Base-by-base conservation (phyloP, 371 early-diverging fungal species). In the Dichotomocladium elegans region DNA sequence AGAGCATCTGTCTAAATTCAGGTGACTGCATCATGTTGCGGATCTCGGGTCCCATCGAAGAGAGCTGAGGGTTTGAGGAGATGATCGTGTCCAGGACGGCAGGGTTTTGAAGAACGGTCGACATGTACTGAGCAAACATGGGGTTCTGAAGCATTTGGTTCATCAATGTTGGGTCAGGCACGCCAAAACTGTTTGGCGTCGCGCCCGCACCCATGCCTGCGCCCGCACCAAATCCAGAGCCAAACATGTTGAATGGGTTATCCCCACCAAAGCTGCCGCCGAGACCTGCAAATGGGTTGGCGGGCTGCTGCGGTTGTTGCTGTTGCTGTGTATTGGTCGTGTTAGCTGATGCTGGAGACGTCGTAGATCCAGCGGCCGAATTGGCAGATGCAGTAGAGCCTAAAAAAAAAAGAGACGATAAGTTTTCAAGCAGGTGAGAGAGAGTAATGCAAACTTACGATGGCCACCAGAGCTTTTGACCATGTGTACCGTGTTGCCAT, bases 1-100 rank as follows among this genome's bases (percentile, higher is more conserved):
- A 60, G 56, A 93, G 78, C 86, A 95, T 89, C 29, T 87, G 82
- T 64, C 90, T 79, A 55, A 95, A 90, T 57, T 88, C 85, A 0
- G 92, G 92, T 47, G 87, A 81, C 42, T 77, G 80, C 66, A 91
- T 76, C 83, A 87, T 84, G 58, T 80, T 76, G 40, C 94, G 87
- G 65, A 93, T 80, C 66, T 93, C 85, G 33, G 96, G 95, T 9
- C 90, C 92, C 81, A 92, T 85, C 53, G 70, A 63, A 17, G 90
- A 83, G 25, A 95, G 59, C 49, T 83, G 81, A 33, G 96, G 94
- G 68, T 92, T 93, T 58, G 80, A 80, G 7, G 85, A 81, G 43
- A 90, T 86, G 76, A 95, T 86, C 47, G 77, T 73, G 37, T 93
- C 91, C 51, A 96, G 59, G 17, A 95, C 80, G 47, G 86, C 84